Evolutionary conservation across 768 basidiomycete species (phyloP), one percentile per base, ranked within the genome.

Genomic region (Lactarius akahatsu): DNA sequence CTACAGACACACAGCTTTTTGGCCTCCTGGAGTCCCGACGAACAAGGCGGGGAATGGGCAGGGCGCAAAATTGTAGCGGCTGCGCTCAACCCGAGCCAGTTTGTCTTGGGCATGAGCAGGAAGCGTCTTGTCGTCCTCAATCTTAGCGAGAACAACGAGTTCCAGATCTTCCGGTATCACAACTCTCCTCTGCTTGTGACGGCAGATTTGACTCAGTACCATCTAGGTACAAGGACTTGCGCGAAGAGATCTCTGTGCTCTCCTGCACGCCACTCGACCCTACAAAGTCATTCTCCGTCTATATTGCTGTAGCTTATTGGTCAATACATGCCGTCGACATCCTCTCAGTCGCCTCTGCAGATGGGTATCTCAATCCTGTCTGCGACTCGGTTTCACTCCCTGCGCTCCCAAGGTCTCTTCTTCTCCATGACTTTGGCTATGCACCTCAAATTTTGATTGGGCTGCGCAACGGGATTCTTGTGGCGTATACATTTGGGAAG

Each of bases 241-340:
- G 67, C 2, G 62, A 65, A 45, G 90, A 94, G 71, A 84, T 94
- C 60, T 90, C 92, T 11, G 83, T 89, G 0, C 77, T 95, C 40
- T 87, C 88, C 0, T 86, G 91, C 69, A 73, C 79, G 3, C 86
- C 88, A 0, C 71, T 85, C 20, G 83, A 89, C 69, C 72, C 78
- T 0, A 69, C 74, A 11, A 81, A 81, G 69, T 73, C 76, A 38
- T 86, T 79, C 62, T 75, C 90, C 0, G 75, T 75, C 11, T 70
- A 82, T 61, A 75, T 90, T 32, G 84, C 82, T 0, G 85, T 90
- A n/a, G 85, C 87, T 0, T 91, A 91, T 70, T 96, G 94, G 93
- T 82, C 82, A 26, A 82, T 83, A 3, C 89, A 88, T 70, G 71
- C 75, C 9, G 80, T 94, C 47, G 81, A 86, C 70, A 76, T 94